phyloP scores from a whole-genome alignment of 176 grass and related monocot genomes.

The Triticum aestivum region IWGSC_CS_RefSeq_v2.1 NC_057811.1:79487379-79487878 shows the following conservation, averaged over 20 bases:
- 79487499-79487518: slow-evolving; percentile 38
- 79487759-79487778: slow-evolving; percentile 48
- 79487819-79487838: slow-evolving; percentile 39
- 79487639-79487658: slow-evolving; percentile 55
- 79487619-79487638: slow-evolving; percentile 55
- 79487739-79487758: slow-evolving; percentile 52
- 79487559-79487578: slow-evolving; percentile 36
- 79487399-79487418: not conserved
- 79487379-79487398: not conserved
- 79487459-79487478: not conserved
- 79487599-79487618: slow-evolving; percentile 48
- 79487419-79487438: not conserved
- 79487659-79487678: slow-evolving; percentile 43
- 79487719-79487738: not conserved
- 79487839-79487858: slow-evolving; percentile 39
- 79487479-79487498: not conserved
- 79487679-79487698: slow-evolving; percentile 37
- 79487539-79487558: slow-evolving; percentile 1
- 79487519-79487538: slow-evolving; percentile 28
- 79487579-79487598: slow-evolving; percentile 40
- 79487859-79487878: slow-evolving; percentile 46
- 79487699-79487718: not conserved
- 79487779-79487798: slow-evolving; percentile 57
- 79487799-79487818: not conserved
- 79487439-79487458: not conserved